phyloP scores from a whole-genome alignment of 345 rosid species.

The Leavenworthia alabamica region DNA sequence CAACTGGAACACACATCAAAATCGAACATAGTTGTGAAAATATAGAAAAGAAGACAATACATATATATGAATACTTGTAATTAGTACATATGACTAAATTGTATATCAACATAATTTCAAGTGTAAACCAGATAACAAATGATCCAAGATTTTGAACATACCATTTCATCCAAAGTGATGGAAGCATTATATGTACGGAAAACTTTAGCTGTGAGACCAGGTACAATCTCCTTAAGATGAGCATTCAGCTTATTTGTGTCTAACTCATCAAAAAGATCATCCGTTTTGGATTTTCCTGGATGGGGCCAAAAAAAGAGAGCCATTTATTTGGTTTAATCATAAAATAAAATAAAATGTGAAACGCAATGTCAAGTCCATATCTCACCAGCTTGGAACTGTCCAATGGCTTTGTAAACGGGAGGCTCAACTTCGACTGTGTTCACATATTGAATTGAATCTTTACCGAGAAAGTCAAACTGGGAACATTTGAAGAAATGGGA shows the following conservation, averaged over 20 bases:
- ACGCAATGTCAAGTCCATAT: constrained; percentile 13
- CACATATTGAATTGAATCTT: constrained; percentile 86
- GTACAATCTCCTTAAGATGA: constrained; percentile 85
- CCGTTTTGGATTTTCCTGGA: constrained; percentile 54
- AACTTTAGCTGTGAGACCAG: constrained; percentile 94
- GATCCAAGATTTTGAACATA: too few relatives aligned
- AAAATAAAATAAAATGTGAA: neutral
- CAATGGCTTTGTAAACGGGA: constrained; percentile 79
- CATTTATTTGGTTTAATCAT: neutral
- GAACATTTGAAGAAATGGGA: neutral
- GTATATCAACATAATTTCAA: too few relatives aligned
- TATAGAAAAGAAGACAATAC: too few relatives aligned
- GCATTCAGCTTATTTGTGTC: constrained; percentile 84
- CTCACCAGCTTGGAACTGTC: constrained; percentile 63
- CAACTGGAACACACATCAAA: constrained; percentile 47
- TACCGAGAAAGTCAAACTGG: constrained; percentile 98
- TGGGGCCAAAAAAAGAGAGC: neutral
- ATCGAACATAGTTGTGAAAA: neutral
- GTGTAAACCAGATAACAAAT: too few relatives aligned
- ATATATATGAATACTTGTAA: too few relatives aligned
- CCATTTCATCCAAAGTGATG: constrained; percentile 77
- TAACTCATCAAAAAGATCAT: constrained; percentile 73
- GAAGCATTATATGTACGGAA: constrained; percentile 98
- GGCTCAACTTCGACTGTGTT: constrained; percentile 83
- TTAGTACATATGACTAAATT: too few relatives aligned